Evolutionary conservation across 768 basidiomycete species (phyloP).

Genomic region (Trametes elegans): DNA sequence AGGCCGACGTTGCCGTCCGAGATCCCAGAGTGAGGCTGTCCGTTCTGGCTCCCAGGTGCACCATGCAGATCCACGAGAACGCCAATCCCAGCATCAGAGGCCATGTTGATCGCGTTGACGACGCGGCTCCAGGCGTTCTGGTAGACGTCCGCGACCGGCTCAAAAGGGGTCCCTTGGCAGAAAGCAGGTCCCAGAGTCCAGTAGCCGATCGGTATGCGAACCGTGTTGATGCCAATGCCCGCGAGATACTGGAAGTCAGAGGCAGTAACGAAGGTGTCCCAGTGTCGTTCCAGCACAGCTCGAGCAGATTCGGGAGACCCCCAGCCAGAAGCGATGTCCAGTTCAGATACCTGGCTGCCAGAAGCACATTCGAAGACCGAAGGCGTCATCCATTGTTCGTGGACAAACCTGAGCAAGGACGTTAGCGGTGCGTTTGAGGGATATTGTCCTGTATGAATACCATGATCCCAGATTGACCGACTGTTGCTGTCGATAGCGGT

Average conservation of each 20-base stretch:
- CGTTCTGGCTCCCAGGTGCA: constrained; percentile 49
- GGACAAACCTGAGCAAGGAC: constrained; percentile 53
- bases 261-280: constrained; percentile 70
- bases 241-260: constrained; percentile 65
- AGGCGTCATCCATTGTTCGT: constrained; percentile 75
- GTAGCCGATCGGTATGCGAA: constrained; percentile 56
- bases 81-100: constrained; percentile 41
- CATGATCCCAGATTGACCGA: constrained; percentile 67
- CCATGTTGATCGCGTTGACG: constrained; percentile 41
- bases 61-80: constrained; percentile 56
- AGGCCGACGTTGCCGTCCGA: constrained; percentile 41
- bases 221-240: constrained; percentile 55
- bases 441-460: constrained; percentile 28
- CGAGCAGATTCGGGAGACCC: constrained; percentile 42
- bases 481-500: constrained; percentile 61
- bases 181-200: constrained; percentile 43
- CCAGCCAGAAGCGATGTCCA: constrained; percentile 70
- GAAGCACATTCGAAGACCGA: constrained; percentile 59
- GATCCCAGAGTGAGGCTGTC: constrained; percentile 41
- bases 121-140: constrained; percentile 44
- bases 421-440: neutral
- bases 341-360: constrained; percentile 50
- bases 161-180: constrained; percentile 37
- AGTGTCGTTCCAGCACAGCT: constrained; percentile 61
- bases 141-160: constrained; percentile 42